Evolutionary conservation across 805 yeast genomes (phyloP), one percentile per base, ranked within the genome.

Genomic region (Candida khao-thaluensis): DNA sequence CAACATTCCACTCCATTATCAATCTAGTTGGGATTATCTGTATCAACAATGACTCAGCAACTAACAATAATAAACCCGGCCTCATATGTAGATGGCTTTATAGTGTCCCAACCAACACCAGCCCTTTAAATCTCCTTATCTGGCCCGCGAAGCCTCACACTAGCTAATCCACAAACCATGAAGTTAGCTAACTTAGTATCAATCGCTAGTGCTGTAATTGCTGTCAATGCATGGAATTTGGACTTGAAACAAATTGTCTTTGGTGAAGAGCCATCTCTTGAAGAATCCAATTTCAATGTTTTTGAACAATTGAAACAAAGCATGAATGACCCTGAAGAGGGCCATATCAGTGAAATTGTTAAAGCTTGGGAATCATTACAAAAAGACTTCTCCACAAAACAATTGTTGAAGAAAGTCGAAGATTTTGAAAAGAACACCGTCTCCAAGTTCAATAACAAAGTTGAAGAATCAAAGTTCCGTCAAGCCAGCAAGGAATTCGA

Each of bases 321-420:
- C n/a, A 17, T 40, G n/a, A 43, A 37, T 3, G 12, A 36, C 35
- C 38, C 45, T 2, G 27, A 41, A 21, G 41, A 38, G 22, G 43
- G 46, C 23, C 24, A 32, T 7, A 4, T 16, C 14, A 35, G 30
- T 8, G 51, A 41, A 15, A 25, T 51, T 12, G 30, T 14, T 6
- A 35, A 40, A 16, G 49, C 54, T 9, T 55, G 60, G 60, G 38
- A 45, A 9, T 32, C 38, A 2, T 37, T 53, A 39, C 40, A 45
- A 20, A 27, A 35, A 12, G 32, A 37, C 17, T 41, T 46, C 16
- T 30, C 42, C 11, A 24, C 47, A 5, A 35, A 45, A 12, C 30
- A 42, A 32, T 40, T 44, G 24, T 36, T 37, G 14, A 35, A 17
- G 14, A 43, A 43, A 17, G 31, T 47, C 16, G 35, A 47, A 17